Evolutionary conservation across 352 stramenopile genomes (phyloP), one percentile per base, ranked within the genome.

Genomic region (Phytophthora crassamura): DNA sequence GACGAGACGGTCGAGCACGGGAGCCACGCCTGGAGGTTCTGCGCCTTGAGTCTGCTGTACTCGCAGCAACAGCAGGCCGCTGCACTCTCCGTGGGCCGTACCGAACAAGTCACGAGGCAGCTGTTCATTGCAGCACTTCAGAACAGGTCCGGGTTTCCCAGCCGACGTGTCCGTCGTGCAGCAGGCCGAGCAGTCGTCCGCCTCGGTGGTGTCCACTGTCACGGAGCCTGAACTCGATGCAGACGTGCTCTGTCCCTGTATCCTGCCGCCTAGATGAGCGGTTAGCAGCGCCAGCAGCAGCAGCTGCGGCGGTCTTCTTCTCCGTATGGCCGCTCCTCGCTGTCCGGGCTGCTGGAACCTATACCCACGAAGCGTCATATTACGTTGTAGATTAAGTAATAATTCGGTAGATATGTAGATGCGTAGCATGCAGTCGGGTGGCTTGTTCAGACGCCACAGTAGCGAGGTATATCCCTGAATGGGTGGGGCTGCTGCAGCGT

Each of bases 51-150:
- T n/a, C n/a, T n/a, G n/a, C n/a, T n/a, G n/a, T n/a, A n/a, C n/a
- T 70, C 74, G 53, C 88, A 96, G 50, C 88, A n/a, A 94, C 43
- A 86, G 86, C 22, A 96, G 53, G 1, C 86, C 86, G 49, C 78
- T 86, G 67, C 88, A 96, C 41, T 88, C 84, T 12, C 88, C 88
- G 45, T 86, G 72, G 8, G 42, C 58, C 7, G 84, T 92, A 7
- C 77, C 79, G 51, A 80, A 90, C 32, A 93, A 63, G 28, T 91
- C 59, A 28, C 72, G 59, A 1, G 73, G 61, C 18, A 80, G 68
- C 8, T 68, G 46, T 20, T 82, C 66, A 0, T 74, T 54, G 49
- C 86, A 95, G 70, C 86, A 95, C 34, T 73, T 45, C 2, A 91
- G 69, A 10, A 61, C 30, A 82, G 30, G 22, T 70, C 64, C 34